Evolutionary conservation across 768 basidiomycete genomes (phyloP).

Genomic region (Erythrobasidium yunnanense): DNA sequence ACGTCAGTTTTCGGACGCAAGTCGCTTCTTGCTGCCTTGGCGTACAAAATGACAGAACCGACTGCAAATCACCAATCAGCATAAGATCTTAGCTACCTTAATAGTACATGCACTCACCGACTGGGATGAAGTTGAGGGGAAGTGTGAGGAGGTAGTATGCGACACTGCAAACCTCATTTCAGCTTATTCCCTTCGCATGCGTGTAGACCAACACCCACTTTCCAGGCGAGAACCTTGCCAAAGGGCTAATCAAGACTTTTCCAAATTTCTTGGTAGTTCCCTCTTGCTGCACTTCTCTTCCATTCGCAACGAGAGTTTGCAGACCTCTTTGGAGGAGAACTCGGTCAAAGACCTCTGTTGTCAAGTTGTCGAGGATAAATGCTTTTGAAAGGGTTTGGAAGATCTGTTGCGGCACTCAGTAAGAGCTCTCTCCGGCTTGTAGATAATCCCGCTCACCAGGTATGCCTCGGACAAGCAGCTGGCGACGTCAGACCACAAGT

Average conservation of each 20-base stretch:
- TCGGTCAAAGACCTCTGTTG: constrained; percentile 48
- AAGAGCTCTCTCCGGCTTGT: not conserved
- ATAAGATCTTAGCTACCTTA: not conserved
- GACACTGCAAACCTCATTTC: constrained; percentile 47
- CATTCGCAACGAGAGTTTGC: constrained; percentile 43
- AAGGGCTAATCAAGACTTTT: constrained; percentile 46
- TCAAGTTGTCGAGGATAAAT: constrained; percentile 46
- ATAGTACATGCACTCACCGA: constrained; percentile 30
- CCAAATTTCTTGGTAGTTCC: constrained; percentile 47
- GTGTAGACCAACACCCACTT: constrained; percentile 5
- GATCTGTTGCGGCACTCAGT: constrained; percentile 32
- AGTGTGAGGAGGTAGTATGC: constrained; percentile 55
- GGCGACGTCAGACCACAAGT: constrained; percentile 46
- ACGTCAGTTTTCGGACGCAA: not conserved
- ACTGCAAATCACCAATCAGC: too few species aligned
- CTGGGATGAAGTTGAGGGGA: constrained; percentile 59
- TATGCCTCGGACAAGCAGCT: constrained; percentile 47
- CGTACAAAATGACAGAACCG: constrained; percentile 55
- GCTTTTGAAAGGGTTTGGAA: constrained; percentile 47
- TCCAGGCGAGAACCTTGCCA: constrained; percentile 39
- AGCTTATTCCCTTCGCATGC: not conserved
- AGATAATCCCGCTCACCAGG: constrained; percentile 33
- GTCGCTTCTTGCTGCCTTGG: too few species aligned
- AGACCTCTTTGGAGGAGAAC: constrained; percentile 47
- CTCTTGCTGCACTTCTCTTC: constrained; percentile 41